Base-by-base conservation (phyloP, 306 rosid genomes). In the Betula pendula region DNA sequence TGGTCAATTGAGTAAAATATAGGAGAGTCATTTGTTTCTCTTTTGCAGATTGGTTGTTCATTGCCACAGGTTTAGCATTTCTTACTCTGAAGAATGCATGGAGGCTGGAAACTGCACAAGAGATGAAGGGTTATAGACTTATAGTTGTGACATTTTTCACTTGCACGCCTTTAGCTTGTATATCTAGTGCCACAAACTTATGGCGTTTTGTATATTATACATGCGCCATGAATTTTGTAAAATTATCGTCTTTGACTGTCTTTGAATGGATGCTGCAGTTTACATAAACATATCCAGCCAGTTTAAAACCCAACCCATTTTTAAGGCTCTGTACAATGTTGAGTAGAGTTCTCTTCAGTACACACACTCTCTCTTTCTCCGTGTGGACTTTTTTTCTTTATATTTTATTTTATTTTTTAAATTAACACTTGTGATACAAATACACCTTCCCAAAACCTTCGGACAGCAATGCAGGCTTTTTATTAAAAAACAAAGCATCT, bases 11-110 rank as follows among this genome's bases (percentile, higher is more conserved):
- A 17, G 52, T 48, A 25, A 47, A 73, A 38, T 38, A 38, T 5
- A 38, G 42, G 42, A 35, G 40, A 38, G 42, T 49, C 3, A 29
- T 52, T 43, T 70, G 72, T 44, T 80, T 71, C 17, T 42, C 16
- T 5, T 68, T 60, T 60, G 81, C 84, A 72, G 87, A 62, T 53
- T 72, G 52, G 44, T 42, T 70, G 31, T 72, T 59, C 40, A 75
- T 58, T 35, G 56, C 68, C 55, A 45, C 16, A 38, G 50, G 48
- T 44, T 42, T 62, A 29, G 35, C 40, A 71, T 65, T 75, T 43
- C 71, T 68, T 58, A 77, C 59, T 67, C 53, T 20, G 73, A 70
- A 71, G 58, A 44, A 40, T 50, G 73, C 70, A 25, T 16, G 75
- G 69, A 63, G 17, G 27, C 40, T 60, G 20, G 81, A 76, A 53